Evolutionary conservation across 1,284 basidiomycete species (phyloP).

Genomic region (Apiotrichum gamsii): DNA sequence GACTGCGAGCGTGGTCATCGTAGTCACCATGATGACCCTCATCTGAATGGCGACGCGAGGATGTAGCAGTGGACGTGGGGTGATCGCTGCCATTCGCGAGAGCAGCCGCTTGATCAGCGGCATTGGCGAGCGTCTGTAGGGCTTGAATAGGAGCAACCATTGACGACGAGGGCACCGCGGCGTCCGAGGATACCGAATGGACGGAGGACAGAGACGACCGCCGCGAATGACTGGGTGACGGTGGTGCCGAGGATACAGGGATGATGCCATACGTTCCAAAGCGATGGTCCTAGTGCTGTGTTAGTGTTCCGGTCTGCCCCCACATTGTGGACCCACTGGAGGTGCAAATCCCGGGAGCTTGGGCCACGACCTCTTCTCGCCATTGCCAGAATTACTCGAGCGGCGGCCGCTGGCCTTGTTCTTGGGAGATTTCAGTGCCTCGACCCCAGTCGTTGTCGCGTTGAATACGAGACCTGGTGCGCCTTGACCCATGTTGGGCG

Average conservation of each 20-base stretch:
- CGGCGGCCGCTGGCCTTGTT: slow-evolving; percentile 28
- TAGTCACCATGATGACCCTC: background rate
- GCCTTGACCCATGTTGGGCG: background rate
- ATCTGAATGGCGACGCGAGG: too few relatives aligned
- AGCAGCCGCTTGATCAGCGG: slow-evolving; percentile 77
- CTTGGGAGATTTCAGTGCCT: slow-evolving; percentile 20
- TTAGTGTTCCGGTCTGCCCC: too few relatives aligned
- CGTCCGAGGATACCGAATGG: slow-evolving; percentile 77
- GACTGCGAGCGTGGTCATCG: slow-evolving; percentile 15
- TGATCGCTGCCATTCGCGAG: slow-evolving; percentile 18
- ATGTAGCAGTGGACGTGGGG: background rate
- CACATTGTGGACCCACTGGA: too few relatives aligned
- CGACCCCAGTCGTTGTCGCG: background rate
- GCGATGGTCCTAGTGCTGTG: slow-evolving; percentile 64
- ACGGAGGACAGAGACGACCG: slow-evolving; percentile 54
- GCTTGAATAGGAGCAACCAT: slow-evolving; percentile 89
- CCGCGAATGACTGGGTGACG: slow-evolving; percentile 46
- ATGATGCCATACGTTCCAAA: slow-evolving; percentile 82
- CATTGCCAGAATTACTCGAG: background rate
- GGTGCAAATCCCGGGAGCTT: slow-evolving; percentile 82
- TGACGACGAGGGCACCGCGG: slow-evolving; percentile 14
- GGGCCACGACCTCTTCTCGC: slow-evolving; percentile 54
- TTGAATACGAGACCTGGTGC: background rate
- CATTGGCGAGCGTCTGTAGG: slow-evolving; percentile 82
- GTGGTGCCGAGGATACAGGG: slow-evolving; percentile 57